These are phyloP conservation scores for Pseudogymnoascus sp. DNA, from an alignment of 2,329 filamentous ascomycete genomes.

Conservation along the genomic window DNA sequence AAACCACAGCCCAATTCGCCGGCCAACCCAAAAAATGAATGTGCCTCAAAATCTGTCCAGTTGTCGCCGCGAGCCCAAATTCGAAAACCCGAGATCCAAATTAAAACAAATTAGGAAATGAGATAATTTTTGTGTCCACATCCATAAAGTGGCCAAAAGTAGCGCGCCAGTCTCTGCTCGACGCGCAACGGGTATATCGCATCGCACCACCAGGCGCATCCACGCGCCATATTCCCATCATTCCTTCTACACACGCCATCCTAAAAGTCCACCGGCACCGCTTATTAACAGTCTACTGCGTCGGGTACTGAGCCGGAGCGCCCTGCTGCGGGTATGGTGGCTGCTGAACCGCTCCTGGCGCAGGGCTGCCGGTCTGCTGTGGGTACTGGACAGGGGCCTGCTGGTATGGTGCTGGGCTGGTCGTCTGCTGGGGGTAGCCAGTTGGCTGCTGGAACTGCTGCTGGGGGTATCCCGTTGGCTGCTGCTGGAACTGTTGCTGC, in stretches of 20 bases:
- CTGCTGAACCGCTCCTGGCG: too few relatives aligned
- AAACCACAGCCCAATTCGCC: constrained; percentile 1
- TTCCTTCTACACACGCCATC: background rate
- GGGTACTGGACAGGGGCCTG: too few relatives aligned
- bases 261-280: background rate
- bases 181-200: constrained; percentile 1
- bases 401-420: background rate
- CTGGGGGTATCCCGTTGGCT: background rate
- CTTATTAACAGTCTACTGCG: background rate
- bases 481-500: background rate
- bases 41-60: background rate
- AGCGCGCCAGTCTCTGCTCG: background rate
- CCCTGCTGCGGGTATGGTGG: background rate
- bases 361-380: background rate
- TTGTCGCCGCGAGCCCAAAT: background rate
- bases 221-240: background rate
- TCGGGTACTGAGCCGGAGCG: too few relatives aligned
- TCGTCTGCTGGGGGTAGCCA: background rate
- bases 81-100: background rate
- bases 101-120: background rate
- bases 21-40: background rate
- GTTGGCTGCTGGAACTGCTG: background rate
- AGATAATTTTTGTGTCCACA: background rate
- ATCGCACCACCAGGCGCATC: background rate
- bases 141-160: background rate